Percentiles rank a stretch among this genome's conserved stretches.
Conservation (phyloP, 148 eudicot species). For the Bassia scoparia region DNA sequence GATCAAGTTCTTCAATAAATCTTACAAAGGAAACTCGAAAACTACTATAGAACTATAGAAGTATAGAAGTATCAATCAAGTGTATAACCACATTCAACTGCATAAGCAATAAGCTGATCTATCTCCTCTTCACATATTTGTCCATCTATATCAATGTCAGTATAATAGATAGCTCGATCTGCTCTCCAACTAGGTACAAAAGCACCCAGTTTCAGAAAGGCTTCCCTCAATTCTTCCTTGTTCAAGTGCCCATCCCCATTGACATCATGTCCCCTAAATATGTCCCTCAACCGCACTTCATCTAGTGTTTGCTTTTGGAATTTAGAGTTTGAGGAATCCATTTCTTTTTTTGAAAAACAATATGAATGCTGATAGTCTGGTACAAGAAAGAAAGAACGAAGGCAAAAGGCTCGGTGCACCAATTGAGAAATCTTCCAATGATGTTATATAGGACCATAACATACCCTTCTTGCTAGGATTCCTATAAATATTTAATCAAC, state of each 20-base stretch:
- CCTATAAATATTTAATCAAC: background rate
- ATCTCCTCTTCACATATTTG: conserved; percentile 29
- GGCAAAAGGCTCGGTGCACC: background rate
- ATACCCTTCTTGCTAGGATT: background rate
- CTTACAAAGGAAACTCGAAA: background rate
- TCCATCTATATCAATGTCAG: conserved; percentile 31
- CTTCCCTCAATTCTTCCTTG: conserved; percentile 31
- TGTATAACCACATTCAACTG: conserved; percentile 30
- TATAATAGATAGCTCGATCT: conserved; percentile 23
- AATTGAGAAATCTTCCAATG: background rate
- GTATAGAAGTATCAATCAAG: conserved; percentile 21
- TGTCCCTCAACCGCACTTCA: conserved; percentile 19
- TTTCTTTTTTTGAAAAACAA: background rate
- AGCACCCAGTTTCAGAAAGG: conserved; percentile 22
- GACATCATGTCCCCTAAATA: conserved; percentile 27
- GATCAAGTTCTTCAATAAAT: too few species aligned
- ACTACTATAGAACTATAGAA: too few species aligned
- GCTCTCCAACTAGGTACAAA: conserved; percentile 26
- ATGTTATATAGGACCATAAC: background rate
- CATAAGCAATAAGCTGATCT: conserved; percentile 32
- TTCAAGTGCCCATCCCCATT: conserved; percentile 29
- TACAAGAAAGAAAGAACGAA: background rate
- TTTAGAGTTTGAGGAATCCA: conserved; percentile 13
- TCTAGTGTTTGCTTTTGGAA: background rate
- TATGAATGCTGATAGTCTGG: background rate